Percentiles rank a stretch among this genome's conserved stretches.
These are phyloP conservation scores for Schizochytrium sp. DNA, from an alignment of 108 stramenopile species.

Conservation along the genomic window DNA sequence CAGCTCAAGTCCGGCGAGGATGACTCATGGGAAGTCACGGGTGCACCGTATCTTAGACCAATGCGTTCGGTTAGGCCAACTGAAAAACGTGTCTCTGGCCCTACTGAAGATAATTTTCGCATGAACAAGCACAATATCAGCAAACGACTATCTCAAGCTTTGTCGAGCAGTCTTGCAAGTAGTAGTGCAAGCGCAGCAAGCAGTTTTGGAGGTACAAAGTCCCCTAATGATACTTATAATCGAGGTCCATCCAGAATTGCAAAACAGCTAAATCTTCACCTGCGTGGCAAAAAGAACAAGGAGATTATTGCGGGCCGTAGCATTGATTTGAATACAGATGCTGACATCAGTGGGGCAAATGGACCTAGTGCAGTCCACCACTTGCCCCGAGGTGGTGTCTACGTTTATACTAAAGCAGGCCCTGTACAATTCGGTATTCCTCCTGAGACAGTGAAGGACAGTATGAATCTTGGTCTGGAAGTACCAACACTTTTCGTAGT, in stretches of 20 bases:
- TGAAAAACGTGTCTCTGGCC: background rate
- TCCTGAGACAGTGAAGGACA: conserved; percentile 70
- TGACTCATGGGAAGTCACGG: background rate
- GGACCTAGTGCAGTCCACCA: conserved; percentile 10
- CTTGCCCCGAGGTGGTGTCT: conserved; percentile 67
- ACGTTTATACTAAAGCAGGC: conserved; percentile 64
- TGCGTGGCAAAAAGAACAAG: conserved; percentile 21
- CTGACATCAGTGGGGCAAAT: background rate
- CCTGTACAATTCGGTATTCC: conserved; percentile 67
- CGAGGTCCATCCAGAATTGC: conserved; percentile 38
- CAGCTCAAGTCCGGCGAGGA: conserved; percentile 47
- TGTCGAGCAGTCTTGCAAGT: background rate
- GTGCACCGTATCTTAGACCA: background rate
- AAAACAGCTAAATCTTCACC: conserved; percentile 45
- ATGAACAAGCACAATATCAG: conserved; percentile 26
- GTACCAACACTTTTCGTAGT: conserved; percentile 62
- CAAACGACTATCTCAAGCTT: background rate
- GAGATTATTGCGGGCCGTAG: background rate
- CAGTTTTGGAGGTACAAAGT: conserved; percentile 16
- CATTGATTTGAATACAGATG: background rate
- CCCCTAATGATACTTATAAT: background rate
- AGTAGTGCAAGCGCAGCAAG: background rate
- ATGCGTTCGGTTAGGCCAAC: background rate
- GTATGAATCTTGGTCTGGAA: conserved; percentile 66
- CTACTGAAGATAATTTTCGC: background rate